Conservation (phyloP, 2,329 filamentous ascomycete genomes). For the Colletotrichum sidae region DNA sequence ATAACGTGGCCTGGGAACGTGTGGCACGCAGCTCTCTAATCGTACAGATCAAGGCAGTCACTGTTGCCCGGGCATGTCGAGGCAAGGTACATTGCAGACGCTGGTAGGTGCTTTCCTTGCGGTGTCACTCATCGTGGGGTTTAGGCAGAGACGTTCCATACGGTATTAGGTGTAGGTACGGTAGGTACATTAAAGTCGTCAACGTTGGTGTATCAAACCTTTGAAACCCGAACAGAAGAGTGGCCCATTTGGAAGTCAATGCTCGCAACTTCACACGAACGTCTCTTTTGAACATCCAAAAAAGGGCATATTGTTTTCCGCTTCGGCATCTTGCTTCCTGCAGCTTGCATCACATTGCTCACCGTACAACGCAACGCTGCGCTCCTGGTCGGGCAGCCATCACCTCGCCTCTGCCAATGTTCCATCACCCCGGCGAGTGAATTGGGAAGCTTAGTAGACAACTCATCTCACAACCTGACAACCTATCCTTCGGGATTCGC, state of each 20-base stretch:
- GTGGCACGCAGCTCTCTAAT: constrained; percentile 22
- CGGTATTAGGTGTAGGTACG: no score
- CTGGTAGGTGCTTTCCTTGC: not conserved
- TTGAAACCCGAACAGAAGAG: no score
- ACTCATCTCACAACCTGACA: constrained; percentile 2
- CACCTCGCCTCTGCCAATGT: not conserved
- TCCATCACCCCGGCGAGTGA: not conserved
- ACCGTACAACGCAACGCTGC: not conserved
- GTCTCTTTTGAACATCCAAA: not conserved
- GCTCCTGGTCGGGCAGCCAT: constrained; percentile 14
- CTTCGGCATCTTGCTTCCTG: not conserved
- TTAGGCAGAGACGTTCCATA: no score
- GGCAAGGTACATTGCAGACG: not conserved
- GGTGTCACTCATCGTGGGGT: no score
- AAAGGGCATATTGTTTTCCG: no score
- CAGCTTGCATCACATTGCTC: constrained; percentile 2
- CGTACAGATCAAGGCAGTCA: constrained; percentile 23
- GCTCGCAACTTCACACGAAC: not conserved
- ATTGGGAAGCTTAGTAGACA: constrained; percentile 2
- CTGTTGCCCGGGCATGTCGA: constrained; percentile 7
- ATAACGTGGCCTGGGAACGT: constrained; percentile 19
- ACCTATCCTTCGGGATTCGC: constrained; percentile 23
- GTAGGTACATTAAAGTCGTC: no score
- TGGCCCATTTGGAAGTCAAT: no score
- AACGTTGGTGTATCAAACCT: no score